Base-by-base conservation (phyloP, 1,284 basidiomycete genomes). In the Pseudozyma thailandica region DNA sequence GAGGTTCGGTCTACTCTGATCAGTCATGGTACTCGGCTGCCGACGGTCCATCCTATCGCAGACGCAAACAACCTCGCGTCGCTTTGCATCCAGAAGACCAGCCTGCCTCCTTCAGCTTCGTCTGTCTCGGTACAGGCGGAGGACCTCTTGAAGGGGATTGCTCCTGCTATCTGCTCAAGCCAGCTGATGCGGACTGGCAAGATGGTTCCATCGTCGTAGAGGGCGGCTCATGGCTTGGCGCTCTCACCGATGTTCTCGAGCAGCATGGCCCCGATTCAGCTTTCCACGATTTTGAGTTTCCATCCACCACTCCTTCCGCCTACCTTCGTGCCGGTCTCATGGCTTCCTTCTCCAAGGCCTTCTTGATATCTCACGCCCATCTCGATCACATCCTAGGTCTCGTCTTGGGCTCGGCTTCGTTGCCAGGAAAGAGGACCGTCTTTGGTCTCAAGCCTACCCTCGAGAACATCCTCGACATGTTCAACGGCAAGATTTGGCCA, bases 401-500 rank as follows among this genome's bases (percentile, higher is more conserved):
- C 23, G 87, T 92, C 33, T 83, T 93, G 46, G 88, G 89, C 4
- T 91, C 91, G 18, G 92, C 92, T 43, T 88, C 90, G 6, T 78
- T 90, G 16, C 81, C 83, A n/a, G 89, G 89, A 15, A 86, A 88
- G 33, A 90, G 90, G 75, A 87, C 87, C 9, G 87, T 93, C 18
- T 88, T 87, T 64, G 91, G 88, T 0, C 84, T 88, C 8, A 84
- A 86, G 42, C 85, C 88, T 42, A 89, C 88, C 10, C 86, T 93
- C 31, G 84, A 89, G 66, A 88, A 89, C 78, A 83, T 93, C 2
- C 88, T 91, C 73, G 86, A 85, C 52, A 85, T 92, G n/a, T 93
- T 93, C 80, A 87, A 89, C 4, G 90, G 89, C 78, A 87, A 90
- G 13, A 84, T 92, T 50, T 93, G 92, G 92, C 92, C 92, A 1